Percentiles rank a stretch among this genome's conserved stretches.
Evolutionary conservation across 2,329 filamentous ascomycete genomes (phyloP).

Genomic region (Pseudofabraea citricarpa): DNA sequence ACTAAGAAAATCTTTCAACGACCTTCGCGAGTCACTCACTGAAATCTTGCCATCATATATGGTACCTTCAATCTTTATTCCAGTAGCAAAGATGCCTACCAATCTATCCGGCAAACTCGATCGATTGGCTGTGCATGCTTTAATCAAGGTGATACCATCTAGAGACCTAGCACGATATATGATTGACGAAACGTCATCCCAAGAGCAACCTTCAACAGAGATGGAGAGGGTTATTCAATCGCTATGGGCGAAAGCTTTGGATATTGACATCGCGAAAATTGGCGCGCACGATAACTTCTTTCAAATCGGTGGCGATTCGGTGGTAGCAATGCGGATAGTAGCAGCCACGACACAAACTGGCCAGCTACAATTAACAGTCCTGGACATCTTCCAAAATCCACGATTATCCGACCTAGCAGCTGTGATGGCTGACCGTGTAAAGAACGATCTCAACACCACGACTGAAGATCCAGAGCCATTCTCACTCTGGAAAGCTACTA

Average conservation of each 20-base stretch:
- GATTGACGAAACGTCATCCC: not conserved
- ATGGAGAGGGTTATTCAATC: not conserved
- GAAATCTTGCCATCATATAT: conserved; percentile 33
- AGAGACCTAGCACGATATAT: conserved; percentile 1
- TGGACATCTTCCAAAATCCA: conserved; percentile 2
- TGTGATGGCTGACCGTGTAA: conserved; percentile 1
- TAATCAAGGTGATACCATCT: not conserved
- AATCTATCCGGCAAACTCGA: conserved; percentile 13
- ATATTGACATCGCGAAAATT: conserved; percentile 23
- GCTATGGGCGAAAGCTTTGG: not conserved
- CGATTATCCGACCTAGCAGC: conserved; percentile 1
- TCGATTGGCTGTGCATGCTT: conserved; percentile 6
- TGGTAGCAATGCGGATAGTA: conserved; percentile 34
- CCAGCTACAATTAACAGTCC: conserved; percentile 15
- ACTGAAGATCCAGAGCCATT: conserved; percentile 1
- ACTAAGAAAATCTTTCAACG: conserved; percentile 36
- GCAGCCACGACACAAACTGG: conserved; percentile 21
- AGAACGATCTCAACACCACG: not conserved
- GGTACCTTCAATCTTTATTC: conserved; percentile 10
- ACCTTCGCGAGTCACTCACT: conserved; percentile 51
- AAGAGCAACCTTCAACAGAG: not conserved
- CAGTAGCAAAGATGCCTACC: conserved; percentile 3
- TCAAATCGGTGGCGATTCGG: conserved; percentile 40
- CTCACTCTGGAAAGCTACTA: not conserved
- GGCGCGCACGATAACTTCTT: conserved; percentile 36